Conservation (phyloP, 2,329 filamentous ascomycete genomes). For the Ampelomyces quisqualis region DNA sequence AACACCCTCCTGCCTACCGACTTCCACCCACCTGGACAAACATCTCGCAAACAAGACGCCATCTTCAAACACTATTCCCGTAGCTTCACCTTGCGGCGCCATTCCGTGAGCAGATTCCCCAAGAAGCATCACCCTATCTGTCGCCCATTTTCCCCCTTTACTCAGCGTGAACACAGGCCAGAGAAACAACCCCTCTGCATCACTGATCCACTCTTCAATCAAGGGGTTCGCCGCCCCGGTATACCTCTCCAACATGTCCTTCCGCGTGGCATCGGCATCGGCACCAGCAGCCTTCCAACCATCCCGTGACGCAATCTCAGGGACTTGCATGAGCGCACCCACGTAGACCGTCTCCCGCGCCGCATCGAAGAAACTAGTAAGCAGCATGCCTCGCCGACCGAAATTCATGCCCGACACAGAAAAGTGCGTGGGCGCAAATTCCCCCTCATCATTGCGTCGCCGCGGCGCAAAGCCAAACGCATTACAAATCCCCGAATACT, state of each 20-base stretch:
- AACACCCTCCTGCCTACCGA: constrained; percentile 26
- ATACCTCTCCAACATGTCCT: constrained; percentile 47
- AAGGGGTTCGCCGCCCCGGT: constrained; percentile 41
- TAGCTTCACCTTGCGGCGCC: constrained; percentile 55
- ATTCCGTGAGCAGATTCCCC: constrained; percentile 53
- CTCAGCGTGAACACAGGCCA: constrained; percentile 51
- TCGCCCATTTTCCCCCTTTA: constrained; percentile 49
- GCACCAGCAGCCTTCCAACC: constrained; percentile 49
- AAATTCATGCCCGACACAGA: constrained; percentile 50
- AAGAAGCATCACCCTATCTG: constrained; percentile 48
- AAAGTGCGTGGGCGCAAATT: constrained; percentile 39
- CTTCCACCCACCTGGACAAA: constrained; percentile 47
- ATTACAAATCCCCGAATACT: constrained; percentile 50
- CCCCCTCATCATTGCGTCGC: constrained; percentile 30
- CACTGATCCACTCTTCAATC: constrained; percentile 45
- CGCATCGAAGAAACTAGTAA: constrained; percentile 46
- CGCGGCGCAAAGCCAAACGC: constrained; percentile 50
- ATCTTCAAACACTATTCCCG: constrained; percentile 56
- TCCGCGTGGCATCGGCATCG: constrained; percentile 47
- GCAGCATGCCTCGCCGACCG: constrained; percentile 48
- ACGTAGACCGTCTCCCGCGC: constrained; percentile 46
- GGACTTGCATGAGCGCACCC: constrained; percentile 49
- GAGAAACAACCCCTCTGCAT: constrained; percentile 47
- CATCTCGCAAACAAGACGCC: constrained; percentile 52
- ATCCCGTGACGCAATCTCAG: constrained; percentile 46